phyloP scores from a whole-genome alignment of 352 stramenopile genomes.

The Phytophthora capsici region DNA sequence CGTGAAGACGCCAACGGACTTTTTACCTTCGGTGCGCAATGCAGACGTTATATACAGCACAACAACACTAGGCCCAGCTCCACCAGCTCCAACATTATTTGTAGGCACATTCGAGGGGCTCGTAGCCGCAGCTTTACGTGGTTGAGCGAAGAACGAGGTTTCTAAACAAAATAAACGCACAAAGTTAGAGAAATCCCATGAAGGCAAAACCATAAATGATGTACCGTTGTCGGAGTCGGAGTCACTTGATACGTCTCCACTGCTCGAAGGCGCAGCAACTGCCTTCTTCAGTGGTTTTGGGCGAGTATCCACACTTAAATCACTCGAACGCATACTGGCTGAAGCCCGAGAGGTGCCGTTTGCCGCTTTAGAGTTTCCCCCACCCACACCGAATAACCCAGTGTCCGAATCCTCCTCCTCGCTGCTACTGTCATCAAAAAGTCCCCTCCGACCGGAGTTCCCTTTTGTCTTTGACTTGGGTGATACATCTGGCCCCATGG shows the following conservation, averaged over 20 bases:
- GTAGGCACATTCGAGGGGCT: slow-evolving; percentile 27
- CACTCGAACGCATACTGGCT: slow-evolving; percentile 26
- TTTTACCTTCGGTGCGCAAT: slow-evolving; percentile 70
- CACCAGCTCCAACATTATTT: slow-evolving; percentile 27
- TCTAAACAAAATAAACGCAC: slow-evolving; percentile 18
- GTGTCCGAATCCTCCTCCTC: slow-evolving; percentile 56
- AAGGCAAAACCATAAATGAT: neutral
- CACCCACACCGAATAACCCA: slow-evolving; percentile 52
- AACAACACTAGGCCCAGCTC: slow-evolving; percentile 35
- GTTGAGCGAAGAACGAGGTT: slow-evolving; percentile 34
- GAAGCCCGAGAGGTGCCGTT: slow-evolving; percentile 11
- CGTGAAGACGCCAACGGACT: slow-evolving; percentile 68
- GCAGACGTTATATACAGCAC: slow-evolving; percentile 63
- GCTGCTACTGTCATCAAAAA: slow-evolving; percentile 86
- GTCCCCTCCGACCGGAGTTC: slow-evolving; percentile 54
- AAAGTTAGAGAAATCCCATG: slow-evolving; percentile 8
- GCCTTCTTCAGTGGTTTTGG: slow-evolving; percentile 18
- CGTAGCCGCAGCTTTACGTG: slow-evolving; percentile 20
- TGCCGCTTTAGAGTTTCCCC: slow-evolving; percentile 31
- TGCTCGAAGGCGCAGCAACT: slow-evolving; percentile 10
- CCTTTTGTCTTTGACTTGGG: slow-evolving; percentile 33
- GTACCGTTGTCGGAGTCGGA: slow-evolving; percentile 41
- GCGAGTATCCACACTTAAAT: slow-evolving; percentile 26
- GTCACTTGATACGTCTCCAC: slow-evolving; percentile 39
- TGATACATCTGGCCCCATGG: slow-evolving; percentile 35